These are phyloP conservation scores for Bothriochloa decipiens DNA, from an alignment of 176 grass and related monocot genomes.

Conservation along the genomic window DNA sequence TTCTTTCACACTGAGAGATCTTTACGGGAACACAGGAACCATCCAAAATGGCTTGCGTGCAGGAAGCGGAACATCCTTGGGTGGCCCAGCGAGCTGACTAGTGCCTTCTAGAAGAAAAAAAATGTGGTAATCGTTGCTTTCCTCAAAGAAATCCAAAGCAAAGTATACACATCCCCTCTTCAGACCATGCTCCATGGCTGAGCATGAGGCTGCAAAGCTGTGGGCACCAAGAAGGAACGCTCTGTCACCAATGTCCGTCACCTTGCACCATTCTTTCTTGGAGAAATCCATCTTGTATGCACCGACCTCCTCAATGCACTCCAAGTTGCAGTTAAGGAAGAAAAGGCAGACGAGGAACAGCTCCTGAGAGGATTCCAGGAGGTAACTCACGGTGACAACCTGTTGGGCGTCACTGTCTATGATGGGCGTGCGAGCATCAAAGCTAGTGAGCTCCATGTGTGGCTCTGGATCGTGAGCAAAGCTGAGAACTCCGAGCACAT, in stretches of 20 bases:
- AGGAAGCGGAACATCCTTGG: background rate
- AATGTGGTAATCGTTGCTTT: background rate
- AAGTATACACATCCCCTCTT: conserved; percentile 16
- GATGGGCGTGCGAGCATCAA: background rate
- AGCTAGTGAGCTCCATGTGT: background rate
- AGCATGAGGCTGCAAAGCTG: background rate
- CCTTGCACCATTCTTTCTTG: conserved; percentile 10
- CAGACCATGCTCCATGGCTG: background rate
- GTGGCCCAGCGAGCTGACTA: background rate
- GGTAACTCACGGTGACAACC: background rate
- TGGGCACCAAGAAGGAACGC: background rate
- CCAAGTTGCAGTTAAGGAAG: background rate
- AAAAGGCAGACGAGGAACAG: background rate
- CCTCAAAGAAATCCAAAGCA: background rate
- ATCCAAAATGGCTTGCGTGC: background rate
- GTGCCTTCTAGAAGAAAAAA: background rate
- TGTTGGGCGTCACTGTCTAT: background rate
- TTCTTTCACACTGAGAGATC: background rate
- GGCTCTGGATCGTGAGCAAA: background rate
- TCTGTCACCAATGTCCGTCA: background rate
- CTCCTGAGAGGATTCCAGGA: background rate
- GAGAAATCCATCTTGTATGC: conserved; percentile 13
- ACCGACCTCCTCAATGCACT: background rate
- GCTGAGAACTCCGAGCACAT: background rate
- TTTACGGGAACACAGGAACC: background rate